Conservation (phyloP, 345 rosid species). For the Eucalyptus rudis region DNA sequence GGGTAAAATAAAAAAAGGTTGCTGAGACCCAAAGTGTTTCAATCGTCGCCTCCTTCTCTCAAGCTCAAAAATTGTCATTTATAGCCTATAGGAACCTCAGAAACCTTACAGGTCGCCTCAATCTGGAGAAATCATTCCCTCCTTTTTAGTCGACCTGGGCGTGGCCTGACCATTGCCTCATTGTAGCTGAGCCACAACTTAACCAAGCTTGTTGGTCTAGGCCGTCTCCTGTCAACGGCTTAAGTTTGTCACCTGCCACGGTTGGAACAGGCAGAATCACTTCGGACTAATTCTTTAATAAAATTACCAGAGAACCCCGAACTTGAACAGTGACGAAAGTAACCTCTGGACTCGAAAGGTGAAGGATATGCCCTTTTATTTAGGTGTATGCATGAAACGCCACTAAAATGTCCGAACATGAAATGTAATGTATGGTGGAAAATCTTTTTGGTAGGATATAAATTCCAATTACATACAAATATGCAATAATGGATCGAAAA, state of each 20-base stretch:
- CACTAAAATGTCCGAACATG: not conserved
- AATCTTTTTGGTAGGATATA: not conserved
- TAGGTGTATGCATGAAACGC: not conserved
- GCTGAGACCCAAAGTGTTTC: too few relatives aligned
- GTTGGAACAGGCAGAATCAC: not conserved
- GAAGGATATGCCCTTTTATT: not conserved
- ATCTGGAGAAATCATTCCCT: too few relatives aligned
- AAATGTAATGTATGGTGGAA: not conserved
- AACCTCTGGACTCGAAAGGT: not conserved
- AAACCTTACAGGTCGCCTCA: too few relatives aligned
- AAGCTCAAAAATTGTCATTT: too few relatives aligned
- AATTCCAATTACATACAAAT: not conserved
- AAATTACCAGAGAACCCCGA: not conserved
- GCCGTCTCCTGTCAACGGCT: not conserved
- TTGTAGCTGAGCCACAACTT: not conserved
- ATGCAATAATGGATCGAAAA: not conserved
- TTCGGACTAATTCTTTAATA: not conserved
- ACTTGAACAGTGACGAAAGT: not conserved
- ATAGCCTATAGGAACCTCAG: too few relatives aligned
- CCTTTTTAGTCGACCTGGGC: too few relatives aligned
- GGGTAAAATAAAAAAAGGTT: not conserved
- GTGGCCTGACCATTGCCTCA: not conserved
- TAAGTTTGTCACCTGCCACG: not conserved
- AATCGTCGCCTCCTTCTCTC: too few relatives aligned
- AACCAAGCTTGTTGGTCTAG: not conserved